phyloP scores from a whole-genome alignment of 495 filamentous ascomycete species.

The Lasiosphaeria hispida region DNA sequence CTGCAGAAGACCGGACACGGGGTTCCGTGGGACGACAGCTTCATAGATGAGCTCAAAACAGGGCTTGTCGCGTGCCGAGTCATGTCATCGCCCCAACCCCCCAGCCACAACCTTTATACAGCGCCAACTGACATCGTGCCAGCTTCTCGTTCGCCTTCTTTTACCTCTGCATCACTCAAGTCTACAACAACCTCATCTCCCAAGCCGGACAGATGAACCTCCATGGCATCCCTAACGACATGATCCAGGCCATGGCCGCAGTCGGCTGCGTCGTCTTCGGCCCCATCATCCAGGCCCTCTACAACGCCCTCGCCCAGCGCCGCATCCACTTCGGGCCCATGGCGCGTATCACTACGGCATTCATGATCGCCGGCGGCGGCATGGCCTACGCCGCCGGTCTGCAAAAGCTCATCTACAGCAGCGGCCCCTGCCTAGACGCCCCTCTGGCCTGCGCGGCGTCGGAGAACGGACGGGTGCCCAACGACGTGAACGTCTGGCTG shows the following conservation, averaged over 20 bases:
- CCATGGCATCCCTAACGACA: slow-evolving; percentile 51
- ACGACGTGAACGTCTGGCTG: slow-evolving; percentile 38
- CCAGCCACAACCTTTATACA: slow-evolving; percentile 7
- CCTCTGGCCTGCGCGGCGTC: slow-evolving; percentile 39
- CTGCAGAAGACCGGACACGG: slow-evolving; percentile 32
- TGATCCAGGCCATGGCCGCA: slow-evolving; percentile 31
- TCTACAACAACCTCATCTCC: slow-evolving; percentile 44
- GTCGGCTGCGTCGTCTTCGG: slow-evolving; percentile 44
- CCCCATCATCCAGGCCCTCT: slow-evolving; percentile 49
- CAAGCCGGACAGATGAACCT: slow-evolving; percentile 53
- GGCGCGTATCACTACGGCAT: slow-evolving; percentile 50
- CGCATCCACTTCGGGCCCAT: slow-evolving; percentile 48
- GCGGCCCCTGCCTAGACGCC: slow-evolving; percentile 50
- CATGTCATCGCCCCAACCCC: slow-evolving; percentile 34
- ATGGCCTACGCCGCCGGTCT: slow-evolving; percentile 52
- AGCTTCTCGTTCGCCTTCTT: slow-evolving; percentile 53
- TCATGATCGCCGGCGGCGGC: slow-evolving; percentile 38
- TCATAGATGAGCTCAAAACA: slow-evolving; percentile 43
- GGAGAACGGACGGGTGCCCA: slow-evolving; percentile 25
- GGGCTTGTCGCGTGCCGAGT: slow-evolving; percentile 45
- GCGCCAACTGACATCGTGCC: not conserved
- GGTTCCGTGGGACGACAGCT: slow-evolving; percentile 36
- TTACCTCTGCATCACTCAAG: slow-evolving; percentile 55
- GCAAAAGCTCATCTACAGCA: slow-evolving; percentile 46
- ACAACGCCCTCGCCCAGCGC: slow-evolving; percentile 39